phyloP scores from a whole-genome alignment of 768 basidiomycete genomes.

The Suillus plorans region DNA sequence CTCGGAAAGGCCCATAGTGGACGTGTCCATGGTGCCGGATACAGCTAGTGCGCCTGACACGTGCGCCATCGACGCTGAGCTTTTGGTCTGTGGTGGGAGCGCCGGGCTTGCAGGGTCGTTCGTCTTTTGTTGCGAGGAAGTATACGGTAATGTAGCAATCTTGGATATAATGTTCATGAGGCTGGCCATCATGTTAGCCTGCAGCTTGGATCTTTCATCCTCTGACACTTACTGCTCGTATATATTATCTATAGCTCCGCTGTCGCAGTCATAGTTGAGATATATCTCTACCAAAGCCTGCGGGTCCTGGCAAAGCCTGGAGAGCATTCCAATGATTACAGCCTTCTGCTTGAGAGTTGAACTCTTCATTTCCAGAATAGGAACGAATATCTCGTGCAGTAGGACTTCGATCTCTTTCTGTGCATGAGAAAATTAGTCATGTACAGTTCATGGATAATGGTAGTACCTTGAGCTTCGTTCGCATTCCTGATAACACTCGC shows the following conservation, averaged over 20 bases:
- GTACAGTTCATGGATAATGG: constrained; percentile 2
- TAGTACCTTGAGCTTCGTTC: constrained; percentile 89
- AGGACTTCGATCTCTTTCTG: constrained; percentile 99
- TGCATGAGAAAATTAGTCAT: constrained; percentile 11
- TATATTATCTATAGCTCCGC: constrained; percentile 92
- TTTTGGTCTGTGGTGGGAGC: constrained; percentile 43
- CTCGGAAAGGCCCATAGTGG: constrained; percentile 73
- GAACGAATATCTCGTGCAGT: constrained; percentile 98
- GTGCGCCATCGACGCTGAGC: constrained; percentile 42
- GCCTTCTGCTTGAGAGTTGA: constrained; percentile 95
- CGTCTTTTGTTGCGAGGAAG: constrained; percentile 46
- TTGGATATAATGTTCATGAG: constrained; percentile 96
- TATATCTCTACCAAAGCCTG: constrained; percentile 98
- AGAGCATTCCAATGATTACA: constrained; percentile 85
- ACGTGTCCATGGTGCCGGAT: constrained; percentile 66
- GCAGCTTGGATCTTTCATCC: constrained; percentile 4
- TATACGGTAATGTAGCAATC: constrained; percentile 64
- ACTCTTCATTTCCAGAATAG: constrained; percentile 96
- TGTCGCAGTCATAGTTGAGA: constrained; percentile 98
- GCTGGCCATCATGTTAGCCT: constrained; percentile 35
- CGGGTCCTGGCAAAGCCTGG: constrained; percentile 89
- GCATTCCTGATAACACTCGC: constrained; percentile 91
- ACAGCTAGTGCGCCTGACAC: constrained; percentile 66
- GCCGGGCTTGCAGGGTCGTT: constrained; percentile 63
- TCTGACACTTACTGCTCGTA: constrained; percentile 78